Conservation (phyloP, 331 rosid species). For the Acacia pycnantha region DNA sequence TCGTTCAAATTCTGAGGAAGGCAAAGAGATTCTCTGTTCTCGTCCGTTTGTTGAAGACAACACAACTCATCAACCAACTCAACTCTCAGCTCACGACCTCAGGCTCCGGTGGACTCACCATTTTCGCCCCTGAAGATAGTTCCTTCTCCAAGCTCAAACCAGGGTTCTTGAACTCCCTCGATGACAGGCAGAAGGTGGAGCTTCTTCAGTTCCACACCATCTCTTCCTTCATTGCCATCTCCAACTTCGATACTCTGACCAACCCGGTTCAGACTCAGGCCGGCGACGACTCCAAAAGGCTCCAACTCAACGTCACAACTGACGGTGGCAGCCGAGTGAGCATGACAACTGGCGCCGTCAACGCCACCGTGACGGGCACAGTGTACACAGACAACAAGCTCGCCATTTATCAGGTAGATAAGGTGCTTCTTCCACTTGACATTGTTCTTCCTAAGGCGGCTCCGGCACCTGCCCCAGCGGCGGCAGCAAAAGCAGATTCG, state of each 20-base stretch:
- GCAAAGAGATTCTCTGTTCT: constrained; percentile 41
- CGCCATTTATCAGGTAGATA: constrained; percentile 49
- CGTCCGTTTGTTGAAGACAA: constrained; percentile 34
- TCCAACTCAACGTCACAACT: constrained; percentile 39
- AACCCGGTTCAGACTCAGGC: constrained; percentile 47
- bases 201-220: constrained; percentile 41
- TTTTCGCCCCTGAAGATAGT: constrained; percentile 39
- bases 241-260: constrained; percentile 39
- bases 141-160: constrained; percentile 42
- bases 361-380: constrained; percentile 32
- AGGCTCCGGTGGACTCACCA: constrained; percentile 33
- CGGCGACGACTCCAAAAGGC: constrained; percentile 32
- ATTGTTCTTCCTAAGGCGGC: constrained; percentile 29
- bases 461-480: not conserved
- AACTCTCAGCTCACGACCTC: constrained; percentile 42
- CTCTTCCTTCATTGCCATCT: constrained; percentile 40
- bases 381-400: constrained; percentile 45
- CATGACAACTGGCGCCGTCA: constrained; percentile 40
- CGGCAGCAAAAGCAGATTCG: constrained; percentile 12
- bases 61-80: constrained; percentile 41
- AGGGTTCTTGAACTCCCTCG: constrained; percentile 40
- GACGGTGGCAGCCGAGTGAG: constrained; percentile 31
- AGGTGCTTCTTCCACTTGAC: constrained; percentile 55
- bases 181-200: constrained; percentile 36
- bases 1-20: constrained; percentile 34